Base-by-base conservation (phyloP, 208 protist species). In the Wallacemonas sp. region DNA sequence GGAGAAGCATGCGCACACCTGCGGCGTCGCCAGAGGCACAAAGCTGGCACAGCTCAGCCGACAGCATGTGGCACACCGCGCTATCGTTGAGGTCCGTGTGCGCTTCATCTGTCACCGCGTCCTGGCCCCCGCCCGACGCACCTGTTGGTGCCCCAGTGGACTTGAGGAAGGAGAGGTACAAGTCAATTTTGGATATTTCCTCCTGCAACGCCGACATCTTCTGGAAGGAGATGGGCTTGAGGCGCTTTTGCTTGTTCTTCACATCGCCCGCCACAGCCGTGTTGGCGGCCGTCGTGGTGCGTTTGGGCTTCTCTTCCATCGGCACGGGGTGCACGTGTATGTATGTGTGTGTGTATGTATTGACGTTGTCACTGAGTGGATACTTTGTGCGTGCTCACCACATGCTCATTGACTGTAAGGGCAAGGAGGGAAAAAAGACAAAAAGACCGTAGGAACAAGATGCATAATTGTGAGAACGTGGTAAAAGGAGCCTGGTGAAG, bases 31-130 rank as follows among this genome's bases (percentile, higher is more conserved):
- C 87, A 0, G 75, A 74, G 24, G 83, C 90, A 36, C 70, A 72
- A 3, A 93, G 59, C 52, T 93, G 79, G 65, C 90, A 95, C 19
- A 95, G 70, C 66, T 95, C 85, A 1, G 91, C 87, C 0, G 76
- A 78, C 24, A 95, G 66, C 84, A 95, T 88, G 68, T 89, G 73
- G 12, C 76, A 41, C 17, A 92, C 66, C 8, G 78, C 68, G 0
- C 79, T 76, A 60, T 88, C 81, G 33, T 79, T 65, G 22, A 66
- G 29, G 38, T 68, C 55, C 24, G 29, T 58, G 44, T 76, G 68
- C 27, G 39, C 46, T 3, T 45, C 58, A 9, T 36, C 61, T 22
- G 33, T 21, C 15, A 21, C 29, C 15, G 29, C 37, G 8, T 26
- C 50, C 29, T 33, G 50, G 26, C 17, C n/a, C 15, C 50, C 50